Evolutionary conservation across 208 protist species (phyloP).

Genomic region (Tritrichomonas foetus): DNA sequence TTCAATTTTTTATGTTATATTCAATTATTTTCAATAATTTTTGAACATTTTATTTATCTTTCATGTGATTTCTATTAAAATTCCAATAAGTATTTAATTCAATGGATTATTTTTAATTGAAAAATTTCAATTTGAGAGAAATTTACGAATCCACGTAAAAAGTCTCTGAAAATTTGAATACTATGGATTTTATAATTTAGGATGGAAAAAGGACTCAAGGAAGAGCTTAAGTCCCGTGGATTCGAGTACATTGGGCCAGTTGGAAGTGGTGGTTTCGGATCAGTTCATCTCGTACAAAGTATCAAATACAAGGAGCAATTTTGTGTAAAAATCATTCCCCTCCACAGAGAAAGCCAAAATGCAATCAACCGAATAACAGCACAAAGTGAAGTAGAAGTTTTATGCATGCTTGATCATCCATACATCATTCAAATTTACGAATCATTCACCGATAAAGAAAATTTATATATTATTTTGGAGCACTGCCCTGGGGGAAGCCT

Average conservation of each 20-base stretch:
- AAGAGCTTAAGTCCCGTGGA: neutral
- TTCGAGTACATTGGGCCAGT: neutral
- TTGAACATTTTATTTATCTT: too few relatives aligned
- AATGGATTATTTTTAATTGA: too few relatives aligned
- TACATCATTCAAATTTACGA: conserved; percentile 21
- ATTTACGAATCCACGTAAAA: too few relatives aligned
- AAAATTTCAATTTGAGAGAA: too few relatives aligned
- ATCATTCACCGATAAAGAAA: neutral
- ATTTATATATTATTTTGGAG: neutral
- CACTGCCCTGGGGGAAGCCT: neutral
- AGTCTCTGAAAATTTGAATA: too few relatives aligned
- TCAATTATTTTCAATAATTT: too few relatives aligned
- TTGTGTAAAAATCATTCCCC: too few relatives aligned
- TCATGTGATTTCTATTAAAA: too few relatives aligned
- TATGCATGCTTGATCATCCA: neutral
- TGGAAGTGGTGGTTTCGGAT: neutral
- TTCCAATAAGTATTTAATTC: too few relatives aligned
- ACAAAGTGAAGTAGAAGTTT: neutral
- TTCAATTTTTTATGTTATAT: too few relatives aligned
- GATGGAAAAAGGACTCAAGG: neutral
- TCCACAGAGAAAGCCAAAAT: too few relatives aligned
- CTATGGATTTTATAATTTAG: neutral
- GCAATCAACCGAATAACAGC: neutral
- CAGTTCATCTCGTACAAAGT: neutral
- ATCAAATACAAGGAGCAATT: neutral